Conservation (phyloP, 805 yeast genomes). For the Wickerhamiella azymoides region DNA sequence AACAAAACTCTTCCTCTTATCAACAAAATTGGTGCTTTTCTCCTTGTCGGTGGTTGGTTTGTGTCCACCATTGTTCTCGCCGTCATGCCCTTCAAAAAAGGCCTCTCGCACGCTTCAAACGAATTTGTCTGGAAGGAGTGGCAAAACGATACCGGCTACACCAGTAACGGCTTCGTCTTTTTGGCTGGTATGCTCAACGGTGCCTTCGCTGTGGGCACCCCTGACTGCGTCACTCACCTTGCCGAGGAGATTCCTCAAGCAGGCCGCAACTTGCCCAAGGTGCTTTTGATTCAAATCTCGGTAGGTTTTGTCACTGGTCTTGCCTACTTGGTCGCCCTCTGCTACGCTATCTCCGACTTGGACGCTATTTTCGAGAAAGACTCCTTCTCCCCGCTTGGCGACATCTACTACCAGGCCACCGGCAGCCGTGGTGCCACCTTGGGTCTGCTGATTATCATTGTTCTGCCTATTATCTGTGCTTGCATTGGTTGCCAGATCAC, state of each 20-base stretch:
- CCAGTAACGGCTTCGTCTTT: neutral
- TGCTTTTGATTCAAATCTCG: constrained; percentile 43
- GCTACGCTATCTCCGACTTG: constrained; percentile 36
- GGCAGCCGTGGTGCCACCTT: constrained; percentile 27
- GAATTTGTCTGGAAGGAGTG: neutral
- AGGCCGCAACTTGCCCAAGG: constrained; percentile 46
- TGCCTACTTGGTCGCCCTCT: constrained; percentile 36
- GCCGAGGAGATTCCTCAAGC: constrained; percentile 59
- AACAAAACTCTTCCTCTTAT: neutral
- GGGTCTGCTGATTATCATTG: constrained; percentile 33
- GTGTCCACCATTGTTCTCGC: neutral
- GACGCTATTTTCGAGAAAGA: constrained; percentile 28
- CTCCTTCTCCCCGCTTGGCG: constrained; percentile 48
- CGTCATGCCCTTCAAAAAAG: neutral
- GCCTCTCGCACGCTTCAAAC: neutral
- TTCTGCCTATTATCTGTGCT: constrained; percentile 51
- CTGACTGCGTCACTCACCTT: constrained; percentile 29
- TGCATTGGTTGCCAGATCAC: constrained; percentile 49
- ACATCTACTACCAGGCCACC: constrained; percentile 36
- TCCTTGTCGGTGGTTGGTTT: neutral
- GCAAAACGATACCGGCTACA: neutral
- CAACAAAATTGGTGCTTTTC: neutral
- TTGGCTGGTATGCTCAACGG: neutral
- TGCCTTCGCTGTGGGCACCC: neutral
- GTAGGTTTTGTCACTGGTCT: constrained; percentile 45